A percentile compares a stretch with the other conserved stretches of the same genome.
phyloP scores from a whole-genome alignment of 1,284 basidiomycete genomes.

The Moesziomyces sp. region DNA sequence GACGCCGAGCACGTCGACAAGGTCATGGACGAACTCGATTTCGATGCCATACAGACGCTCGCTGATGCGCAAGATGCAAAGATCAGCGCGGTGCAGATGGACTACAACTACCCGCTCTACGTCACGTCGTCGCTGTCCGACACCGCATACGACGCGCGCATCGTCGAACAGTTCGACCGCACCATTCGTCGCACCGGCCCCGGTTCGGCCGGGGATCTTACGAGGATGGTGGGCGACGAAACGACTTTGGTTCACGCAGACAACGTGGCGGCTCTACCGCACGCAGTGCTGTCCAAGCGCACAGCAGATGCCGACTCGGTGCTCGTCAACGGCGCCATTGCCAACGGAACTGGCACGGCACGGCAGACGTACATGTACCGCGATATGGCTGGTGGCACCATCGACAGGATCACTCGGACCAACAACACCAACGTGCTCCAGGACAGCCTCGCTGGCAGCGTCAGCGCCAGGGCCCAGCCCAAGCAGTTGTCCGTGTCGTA shows the following conservation, averaged over 20 bases:
- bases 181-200: neutral
- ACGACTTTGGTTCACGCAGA: constrained; percentile 12
- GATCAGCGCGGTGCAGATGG: constrained; percentile 5
- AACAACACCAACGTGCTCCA: constrained; percentile 21
- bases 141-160: constrained; percentile 10
- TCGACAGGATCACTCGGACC: constrained; percentile 22
- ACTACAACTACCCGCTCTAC: constrained; percentile 37
- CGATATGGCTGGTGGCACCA: constrained; percentile 30
- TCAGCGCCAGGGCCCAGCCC: constrained; percentile 21
- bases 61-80: neutral
- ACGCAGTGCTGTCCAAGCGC: constrained; percentile 9
- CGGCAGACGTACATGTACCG: constrained; percentile 22
- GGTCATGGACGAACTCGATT: neutral
- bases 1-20: neutral
- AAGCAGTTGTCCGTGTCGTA: constrained; percentile 14
- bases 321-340: constrained; percentile 18
- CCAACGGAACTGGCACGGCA: constrained; percentile 13
- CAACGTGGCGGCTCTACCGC: constrained; percentile 11
- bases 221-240: constrained; percentile 19
- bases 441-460: constrained; percentile 15
- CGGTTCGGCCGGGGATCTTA: neutral
- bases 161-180: constrained; percentile 23
- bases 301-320: constrained; percentile 7
- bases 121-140: constrained; percentile 10
- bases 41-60: neutral